phyloP scores from a whole-genome alignment of 2,329 filamentous ascomycete genomes.

The Trichoderma atrobrunneum region DNA sequence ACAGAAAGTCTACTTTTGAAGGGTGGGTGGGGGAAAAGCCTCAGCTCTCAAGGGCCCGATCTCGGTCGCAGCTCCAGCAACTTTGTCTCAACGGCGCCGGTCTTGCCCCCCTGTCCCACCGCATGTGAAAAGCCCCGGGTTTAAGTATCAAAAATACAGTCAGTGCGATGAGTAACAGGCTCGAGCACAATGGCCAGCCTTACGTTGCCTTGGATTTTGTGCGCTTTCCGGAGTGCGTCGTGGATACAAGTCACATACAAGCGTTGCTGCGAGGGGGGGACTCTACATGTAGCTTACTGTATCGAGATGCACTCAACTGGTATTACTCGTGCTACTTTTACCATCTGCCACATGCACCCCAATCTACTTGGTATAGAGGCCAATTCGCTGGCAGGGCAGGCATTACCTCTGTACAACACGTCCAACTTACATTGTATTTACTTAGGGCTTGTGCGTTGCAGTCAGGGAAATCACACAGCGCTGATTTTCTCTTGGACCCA shows the following conservation, averaged over 20 bases:
- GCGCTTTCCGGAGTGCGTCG: not conserved
- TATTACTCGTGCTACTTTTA: not conserved
- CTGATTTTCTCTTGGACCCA: not conserved
- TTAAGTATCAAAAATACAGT: slow-evolving; percentile 12
- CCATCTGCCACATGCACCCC: not conserved
- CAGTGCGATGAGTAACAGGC: slow-evolving; percentile 18
- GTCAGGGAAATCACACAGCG: no score
- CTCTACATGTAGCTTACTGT: slow-evolving; percentile 5
- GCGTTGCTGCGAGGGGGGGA: not conserved
- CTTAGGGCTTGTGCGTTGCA: not conserved
- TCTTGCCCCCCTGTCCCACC: not conserved
- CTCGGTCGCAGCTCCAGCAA: slow-evolving; percentile 11
- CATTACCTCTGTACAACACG: not conserved
- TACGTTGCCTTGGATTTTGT: not conserved
- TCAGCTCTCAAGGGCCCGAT: slow-evolving; percentile 10
- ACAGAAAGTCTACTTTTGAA: slow-evolving; percentile 17
- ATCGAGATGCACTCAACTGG: not conserved
- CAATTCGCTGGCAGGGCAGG: not conserved
- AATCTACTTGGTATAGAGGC: not conserved
- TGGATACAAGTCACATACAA: not conserved
- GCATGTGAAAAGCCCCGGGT: slow-evolving; percentile 12
- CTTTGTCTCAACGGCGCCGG: not conserved
- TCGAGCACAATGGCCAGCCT: slow-evolving; percentile 7
- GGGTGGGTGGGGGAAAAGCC: slow-evolving; percentile 18
- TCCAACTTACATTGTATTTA: not conserved